These are phyloP conservation scores for Sporobolomyces pararoseus DNA, from an alignment of 768 basidiomycete species.

Conservation along the genomic window DNA sequence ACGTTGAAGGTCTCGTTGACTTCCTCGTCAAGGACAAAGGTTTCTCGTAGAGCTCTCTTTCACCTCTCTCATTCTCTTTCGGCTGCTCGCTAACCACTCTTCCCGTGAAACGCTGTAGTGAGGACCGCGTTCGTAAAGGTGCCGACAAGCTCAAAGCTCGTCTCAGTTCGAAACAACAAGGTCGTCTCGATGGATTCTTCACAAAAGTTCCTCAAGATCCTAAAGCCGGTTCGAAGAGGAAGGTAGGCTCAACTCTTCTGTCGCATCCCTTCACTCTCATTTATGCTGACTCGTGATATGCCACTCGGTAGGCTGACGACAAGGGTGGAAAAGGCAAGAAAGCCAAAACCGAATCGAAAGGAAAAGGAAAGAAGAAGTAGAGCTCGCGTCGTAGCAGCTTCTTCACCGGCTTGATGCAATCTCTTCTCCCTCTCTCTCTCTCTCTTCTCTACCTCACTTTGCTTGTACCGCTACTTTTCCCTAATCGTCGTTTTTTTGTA, in stretches of 20 bases:
- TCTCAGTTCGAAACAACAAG: slow-evolving; percentile 87
- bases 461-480: neutral
- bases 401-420: neutral
- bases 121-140: slow-evolving; percentile 92
- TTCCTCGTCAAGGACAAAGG: slow-evolving; percentile 93
- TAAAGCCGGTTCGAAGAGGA: slow-evolving; percentile 31
- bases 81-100: neutral
- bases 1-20: slow-evolving; percentile 85
- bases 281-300: neutral
- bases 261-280: neutral
- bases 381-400: neutral
- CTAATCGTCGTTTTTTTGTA: neutral
- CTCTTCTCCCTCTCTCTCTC: neutral
- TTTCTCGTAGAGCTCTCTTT: slow-evolving; percentile 68
- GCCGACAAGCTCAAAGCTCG: slow-evolving; percentile 87
- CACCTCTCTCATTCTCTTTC: too few species aligned
- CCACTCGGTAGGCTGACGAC: slow-evolving; percentile 30
- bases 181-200: slow-evolving; percentile 89
- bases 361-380: slow-evolving; percentile 36
- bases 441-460: neutral
- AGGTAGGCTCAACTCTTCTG: slow-evolving; percentile 11
- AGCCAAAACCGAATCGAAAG: slow-evolving; percentile 33
- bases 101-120: slow-evolving; percentile 61
- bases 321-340: slow-evolving; percentile 37
- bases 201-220: slow-evolving; percentile 50